Evolutionary conservation across 257 asterid genomes (phyloP).

Genomic region (Osmanthus fragrans): DNA sequence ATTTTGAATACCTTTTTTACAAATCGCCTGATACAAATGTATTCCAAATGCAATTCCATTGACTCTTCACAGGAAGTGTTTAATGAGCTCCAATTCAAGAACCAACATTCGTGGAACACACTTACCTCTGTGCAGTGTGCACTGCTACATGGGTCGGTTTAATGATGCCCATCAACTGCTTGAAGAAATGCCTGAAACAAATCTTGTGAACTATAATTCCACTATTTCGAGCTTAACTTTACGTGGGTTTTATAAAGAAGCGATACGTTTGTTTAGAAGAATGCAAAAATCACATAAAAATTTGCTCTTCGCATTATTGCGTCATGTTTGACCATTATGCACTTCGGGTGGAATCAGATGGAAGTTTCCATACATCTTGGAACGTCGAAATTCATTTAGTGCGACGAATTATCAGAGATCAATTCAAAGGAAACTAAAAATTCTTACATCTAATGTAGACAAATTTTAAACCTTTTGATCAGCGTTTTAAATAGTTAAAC

Average conservation of each 20-base stretch:
- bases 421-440: too few species aligned
- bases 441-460: too few species aligned
- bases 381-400: too few species aligned
- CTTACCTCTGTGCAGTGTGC: slow-evolving; percentile 27
- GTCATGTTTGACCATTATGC: too few species aligned
- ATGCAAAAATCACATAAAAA: slow-evolving; percentile 22
- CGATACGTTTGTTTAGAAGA: slow-evolving; percentile 33
- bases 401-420: too few species aligned
- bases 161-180: slow-evolving; percentile 42
- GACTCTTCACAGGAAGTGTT: slow-evolving; percentile 40
- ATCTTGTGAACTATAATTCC: slow-evolving; percentile 53
- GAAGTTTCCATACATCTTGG: too few species aligned
- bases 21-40: slow-evolving; percentile 54
- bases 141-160: slow-evolving; percentile 35
- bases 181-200: slow-evolving; percentile 66
- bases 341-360: too few species aligned
- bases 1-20: slow-evolving; percentile 44
- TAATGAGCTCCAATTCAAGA: slow-evolving; percentile 42
- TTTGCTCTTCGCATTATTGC: slow-evolving; percentile 2
- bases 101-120: slow-evolving; percentile 62
- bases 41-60: slow-evolving; percentile 54
- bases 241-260: slow-evolving; percentile 41
- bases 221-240: slow-evolving; percentile 45
- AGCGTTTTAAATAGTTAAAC: too few species aligned
- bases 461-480: too few species aligned